These are phyloP conservation scores for Pyrus pyrifolia DNA, from an alignment of 306 rosid species.

Conservation along the genomic window DNA sequence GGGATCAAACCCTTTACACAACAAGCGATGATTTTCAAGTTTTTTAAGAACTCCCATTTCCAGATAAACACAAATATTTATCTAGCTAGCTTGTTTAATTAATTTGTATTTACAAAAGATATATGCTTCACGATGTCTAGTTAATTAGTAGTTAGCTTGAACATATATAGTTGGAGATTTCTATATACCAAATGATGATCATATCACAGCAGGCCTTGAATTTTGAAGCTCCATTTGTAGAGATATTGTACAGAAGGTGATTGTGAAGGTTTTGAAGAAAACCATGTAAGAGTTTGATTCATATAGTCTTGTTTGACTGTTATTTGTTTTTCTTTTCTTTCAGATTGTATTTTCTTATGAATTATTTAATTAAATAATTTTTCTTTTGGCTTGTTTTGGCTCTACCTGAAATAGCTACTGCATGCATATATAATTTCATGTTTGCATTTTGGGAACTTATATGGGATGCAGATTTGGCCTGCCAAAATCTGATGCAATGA, in stretches of 20 bases:
- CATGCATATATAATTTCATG: neutral
- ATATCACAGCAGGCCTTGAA: slow-evolving; percentile 1
- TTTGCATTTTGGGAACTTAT: neutral
- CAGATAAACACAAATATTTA: neutral
- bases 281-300: slow-evolving; percentile 13
- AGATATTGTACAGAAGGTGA: slow-evolving; percentile 56
- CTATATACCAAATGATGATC: neutral
- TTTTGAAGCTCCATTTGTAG: slow-evolving; percentile 31
- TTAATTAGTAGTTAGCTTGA: neutral
- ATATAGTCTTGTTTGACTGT: neutral
- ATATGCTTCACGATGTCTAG: neutral
- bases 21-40: slow-evolving; percentile 57
- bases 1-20: slow-evolving; percentile 95
- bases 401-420: neutral
- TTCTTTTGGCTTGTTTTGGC: neutral
- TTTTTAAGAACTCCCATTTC: neutral
- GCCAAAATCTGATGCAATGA: neutral
- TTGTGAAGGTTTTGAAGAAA: slow-evolving; percentile 9
- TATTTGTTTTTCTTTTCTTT: neutral
- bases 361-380: neutral
- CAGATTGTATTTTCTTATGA: neutral
- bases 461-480: neutral
- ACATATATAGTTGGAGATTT: neutral
- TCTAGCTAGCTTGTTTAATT: neutral
- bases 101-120: neutral